Percentiles rank a stretch among this genome's conserved stretches.
phyloP scores from a whole-genome alignment of 192 early-diverging fungal species.

The Entomortierella beljakovae region DNA sequence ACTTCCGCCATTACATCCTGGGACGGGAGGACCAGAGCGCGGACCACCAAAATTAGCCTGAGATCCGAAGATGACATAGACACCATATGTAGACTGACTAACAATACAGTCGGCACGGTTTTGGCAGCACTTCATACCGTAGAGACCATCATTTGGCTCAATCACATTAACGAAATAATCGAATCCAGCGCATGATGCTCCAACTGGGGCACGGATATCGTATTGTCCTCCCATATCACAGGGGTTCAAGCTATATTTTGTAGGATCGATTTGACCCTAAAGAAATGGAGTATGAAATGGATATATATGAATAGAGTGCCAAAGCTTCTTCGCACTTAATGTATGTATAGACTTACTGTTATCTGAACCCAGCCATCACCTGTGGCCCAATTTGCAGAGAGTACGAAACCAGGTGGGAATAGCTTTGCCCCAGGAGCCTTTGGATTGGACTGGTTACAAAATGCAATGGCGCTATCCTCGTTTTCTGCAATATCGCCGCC shows the following conservation, averaged over 20 bases:
- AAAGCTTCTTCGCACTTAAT: not conserved
- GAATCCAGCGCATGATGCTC: constrained; percentile 56
- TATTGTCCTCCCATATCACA: constrained; percentile 34
- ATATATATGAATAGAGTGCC: not conserved
- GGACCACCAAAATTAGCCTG: constrained; percentile 41
- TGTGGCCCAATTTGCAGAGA: constrained; percentile 54
- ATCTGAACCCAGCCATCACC: constrained; percentile 62
- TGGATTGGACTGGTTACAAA: constrained; percentile 56
- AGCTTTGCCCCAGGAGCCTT: constrained; percentile 54
- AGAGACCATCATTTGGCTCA: constrained; percentile 51
- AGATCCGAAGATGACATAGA: constrained; percentile 29
- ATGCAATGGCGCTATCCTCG: constrained; percentile 58
- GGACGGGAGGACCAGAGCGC: constrained; percentile 32
- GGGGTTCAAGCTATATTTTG: constrained; percentile 35
- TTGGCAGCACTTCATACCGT: constrained; percentile 63
- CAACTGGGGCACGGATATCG: constrained; percentile 41
- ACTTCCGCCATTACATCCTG: constrained; percentile 24
- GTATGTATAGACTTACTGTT: constrained; percentile 41
- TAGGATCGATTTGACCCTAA: constrained; percentile 46
- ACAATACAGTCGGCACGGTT: constrained; percentile 34
- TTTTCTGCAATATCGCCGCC: constrained; percentile 55
- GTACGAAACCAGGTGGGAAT: constrained; percentile 58
- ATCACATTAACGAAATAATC: constrained; percentile 58
- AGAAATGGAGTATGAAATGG: not conserved
- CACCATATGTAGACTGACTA: constrained; percentile 16